Evolutionary conservation across 2,329 filamentous ascomycete species (phyloP), one percentile per base, ranked within the genome.

Genomic region (Aspergillus intermedius): DNA sequence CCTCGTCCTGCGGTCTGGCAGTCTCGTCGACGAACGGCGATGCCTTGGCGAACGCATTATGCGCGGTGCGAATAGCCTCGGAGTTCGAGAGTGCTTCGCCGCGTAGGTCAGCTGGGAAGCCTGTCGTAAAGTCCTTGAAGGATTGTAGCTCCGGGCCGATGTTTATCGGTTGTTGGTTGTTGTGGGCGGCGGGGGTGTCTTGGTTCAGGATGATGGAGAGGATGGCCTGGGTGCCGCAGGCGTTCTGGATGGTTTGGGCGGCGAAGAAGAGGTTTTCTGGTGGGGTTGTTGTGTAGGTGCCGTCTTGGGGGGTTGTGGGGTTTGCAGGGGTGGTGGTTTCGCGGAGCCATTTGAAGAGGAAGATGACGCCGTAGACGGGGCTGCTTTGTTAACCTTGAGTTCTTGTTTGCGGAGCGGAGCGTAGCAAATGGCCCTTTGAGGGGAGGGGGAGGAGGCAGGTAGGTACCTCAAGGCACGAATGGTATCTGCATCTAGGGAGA

Each of bases 231-330:
- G 93, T 98, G 41, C 91, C 93, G 73, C 93, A 98, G 6, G 93
- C 93, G 71, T 98, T 98, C 71, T 97, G 91, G 67, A 98, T 98
- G 3, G 91, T 97, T 74, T 98, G 93, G 25, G 86, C 84, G 3
- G 93, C 93, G 71, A 98, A 98, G 78, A 95, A 98, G 60, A 95
- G 78, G 54, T 80, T 77, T 54, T 89, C 83, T 15, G 86, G 76
- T 12, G 89, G 88, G 13, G 76, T 77, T 58, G 82, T 76, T 73
- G 96, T 90, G 69, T 88, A 95, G 30, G 74, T 77, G 52, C 93
- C 93, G 67, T 97, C 91, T 55, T 83, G 80, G 0, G 91, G 90
- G 41, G 79, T 79, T 49, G 81, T 77, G 39, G 78, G 70, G 35
- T 81, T 74, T 77, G 85, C 52, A 83, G 51, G 45, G 82, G 88